Evolutionary conservation across 306 rosid species (phyloP).

Genomic region (Quercus aquifolioides): DNA sequence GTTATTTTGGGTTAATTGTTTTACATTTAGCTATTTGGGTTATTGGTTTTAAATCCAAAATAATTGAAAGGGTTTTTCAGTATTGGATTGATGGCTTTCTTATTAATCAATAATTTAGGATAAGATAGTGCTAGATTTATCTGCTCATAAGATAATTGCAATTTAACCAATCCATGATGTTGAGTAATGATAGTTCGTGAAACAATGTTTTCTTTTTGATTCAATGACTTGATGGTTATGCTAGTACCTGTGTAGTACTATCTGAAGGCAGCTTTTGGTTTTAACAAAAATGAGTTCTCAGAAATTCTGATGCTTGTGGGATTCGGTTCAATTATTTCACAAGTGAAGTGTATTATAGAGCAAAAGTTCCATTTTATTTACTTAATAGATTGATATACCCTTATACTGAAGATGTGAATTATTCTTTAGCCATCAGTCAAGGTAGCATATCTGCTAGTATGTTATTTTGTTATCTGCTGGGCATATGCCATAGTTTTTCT

Average conservation of each 20-base stretch:
- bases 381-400: background rate
- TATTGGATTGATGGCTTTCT: background rate
- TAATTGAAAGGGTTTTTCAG: too few species aligned
- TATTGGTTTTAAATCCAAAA: too few species aligned
- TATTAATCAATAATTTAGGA: background rate
- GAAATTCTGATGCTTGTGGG: slow-evolving; percentile 70
- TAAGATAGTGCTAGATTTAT: background rate
- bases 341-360: slow-evolving; percentile 29
- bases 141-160: background rate
- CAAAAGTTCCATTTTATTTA: background rate
- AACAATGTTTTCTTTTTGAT: background rate
- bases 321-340: slow-evolving; percentile 68
- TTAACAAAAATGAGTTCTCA: slow-evolving; percentile 71
- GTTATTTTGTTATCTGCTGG: too few species aligned
- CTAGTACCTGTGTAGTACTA: background rate
- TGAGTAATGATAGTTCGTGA: background rate
- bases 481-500: background rate
- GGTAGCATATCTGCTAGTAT: too few species aligned
- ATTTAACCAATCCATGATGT: background rate
- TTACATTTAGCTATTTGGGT: too few species aligned
- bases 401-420: background rate
- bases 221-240: slow-evolving; percentile 14
- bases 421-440: too few species aligned
- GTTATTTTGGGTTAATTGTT: too few species aligned
- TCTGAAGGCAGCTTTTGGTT: slow-evolving; percentile 68